These are phyloP conservation scores for Lachnellula arida DNA, from an alignment of 2,329 filamentous ascomycete genomes.

Conservation along the genomic window DNA sequence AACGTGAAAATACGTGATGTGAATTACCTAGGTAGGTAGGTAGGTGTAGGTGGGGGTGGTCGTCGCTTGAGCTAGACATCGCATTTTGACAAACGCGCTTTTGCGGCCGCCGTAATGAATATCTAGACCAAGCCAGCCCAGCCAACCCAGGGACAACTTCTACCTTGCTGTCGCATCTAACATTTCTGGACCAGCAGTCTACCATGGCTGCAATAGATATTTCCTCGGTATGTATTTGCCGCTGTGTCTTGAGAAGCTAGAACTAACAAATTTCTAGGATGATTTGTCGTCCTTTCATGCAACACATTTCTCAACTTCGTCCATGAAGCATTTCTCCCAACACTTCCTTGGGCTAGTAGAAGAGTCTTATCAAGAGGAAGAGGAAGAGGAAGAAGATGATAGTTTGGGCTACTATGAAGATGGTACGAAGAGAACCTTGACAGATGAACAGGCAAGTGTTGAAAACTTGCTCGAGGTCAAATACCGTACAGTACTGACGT, in stretches of 20 bases:
- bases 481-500: background rate
- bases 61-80: no score
- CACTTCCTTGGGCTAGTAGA: conserved; percentile 44
- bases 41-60: no score
- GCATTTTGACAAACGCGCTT: no score
- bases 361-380: conserved; percentile 40
- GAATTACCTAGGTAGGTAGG: no score
- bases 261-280: conserved; percentile 19
- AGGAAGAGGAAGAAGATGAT: conserved; percentile 49
- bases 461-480: background rate
- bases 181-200: background rate
- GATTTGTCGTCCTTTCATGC: conserved; percentile 28
- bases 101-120: conserved; percentile 1
- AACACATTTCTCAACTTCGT: conserved; percentile 23
- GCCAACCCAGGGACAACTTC: no score
- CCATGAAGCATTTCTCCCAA: conserved; percentile 52
- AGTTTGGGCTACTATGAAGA: conserved; percentile 80
- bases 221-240: conserved; percentile 33
- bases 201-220: conserved; percentile 33
- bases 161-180: no score
- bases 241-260: background rate
- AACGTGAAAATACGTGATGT: no score
- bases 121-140: no score
- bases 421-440: conserved; percentile 82
- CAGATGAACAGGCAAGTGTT: conserved; percentile 58